Base-by-base conservation (phyloP, 345 rosid species). In the Diplotaxis tenuifolia region DNA sequence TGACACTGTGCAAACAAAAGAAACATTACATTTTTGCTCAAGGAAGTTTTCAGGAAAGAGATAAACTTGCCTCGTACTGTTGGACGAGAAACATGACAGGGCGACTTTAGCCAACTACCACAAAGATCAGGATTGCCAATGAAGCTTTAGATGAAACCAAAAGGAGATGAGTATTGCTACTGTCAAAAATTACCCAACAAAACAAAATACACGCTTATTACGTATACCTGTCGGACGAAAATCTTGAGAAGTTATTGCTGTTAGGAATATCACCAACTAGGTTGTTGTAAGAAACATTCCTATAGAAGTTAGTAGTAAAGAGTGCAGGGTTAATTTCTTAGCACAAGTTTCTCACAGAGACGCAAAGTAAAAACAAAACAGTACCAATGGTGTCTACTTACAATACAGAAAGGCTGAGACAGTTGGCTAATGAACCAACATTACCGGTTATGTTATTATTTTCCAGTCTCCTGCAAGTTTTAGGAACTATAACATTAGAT, bases 231-330 rank as follows among this genome's bases (percentile, higher is more conserved):
- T 90, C 85, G 0, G 86, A 81, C 1, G 86, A 70, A 78, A 95
- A 95, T 73, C 90, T 86, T 58, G 97, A 79, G 74, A 92, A 90
- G 83, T 92, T 90, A 75, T 88, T 87, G 76, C 80, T 79, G 53
- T 84, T 83, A 45, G 99, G 94, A 75, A 96, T 83, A 59, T 85
- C 82, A 7, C 99, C 98, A 1, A 61, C 89, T 31, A 96, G 82
- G 82, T 86, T 73, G 82, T 96, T 96, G 70, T 87, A 83, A 14
- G 98, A 96, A 25, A 96, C 89, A 71, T 95, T 92, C 75, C 99
- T 95, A 81, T 80, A 80, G 2, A 12, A 10, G 14, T 67, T 56
- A 28, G 32, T 56, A 28, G 32, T 40, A 18, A 29, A 67, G 34
- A 66, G 9, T 60, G 18, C 23, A 9, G 49, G 5, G 56, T 59